Evolutionary conservation across 345 rosid genomes (phyloP), one percentile per base, ranked within the genome.

Genomic region (Salix udensis): DNA sequence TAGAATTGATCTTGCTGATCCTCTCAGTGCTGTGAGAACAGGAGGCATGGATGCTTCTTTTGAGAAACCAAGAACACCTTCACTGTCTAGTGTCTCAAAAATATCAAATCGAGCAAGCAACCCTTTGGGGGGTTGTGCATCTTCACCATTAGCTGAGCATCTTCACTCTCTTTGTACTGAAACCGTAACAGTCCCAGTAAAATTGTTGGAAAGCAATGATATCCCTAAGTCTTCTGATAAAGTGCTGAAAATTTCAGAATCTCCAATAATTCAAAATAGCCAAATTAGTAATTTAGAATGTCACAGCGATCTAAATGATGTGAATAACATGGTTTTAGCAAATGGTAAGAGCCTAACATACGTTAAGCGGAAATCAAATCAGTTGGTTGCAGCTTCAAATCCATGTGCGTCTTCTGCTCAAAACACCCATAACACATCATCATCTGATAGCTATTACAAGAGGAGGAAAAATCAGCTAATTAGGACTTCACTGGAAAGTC

Each of bases 381-480:
- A 89, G 83, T 84, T 95, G 87, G 87, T 91, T 86, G 94, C 97
- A 40, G 81, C 96, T 78, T 85, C 90, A 76, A 87, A 83, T 84
- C 74, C 65, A n/a, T 65, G 28, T 65, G 74, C 53, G 16, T 68
- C 72, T 46, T 73, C 88, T 36, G 75, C 75, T 64, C 82, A 75
- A 52, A 75, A 70, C 81, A 81, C 83, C 58, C 73, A 81, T 76
- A 84, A 70, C 79, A 85, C 62, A 67, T 62, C 79, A 50, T 37
- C 83, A 36, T 83, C 91, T 31, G 93, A 91, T 84, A 84, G 91
- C 78, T 93, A 93, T 85, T 93, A 85, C 77, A 96, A 93, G 87
- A 90, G 90, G 83, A 86, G 89, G 67, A 89, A 86, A 83, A 90
- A 93, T 80, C 98, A 96, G 92, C 89, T 92, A 68, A 83, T 93